These are phyloP conservation scores for Amesomyces nigricolor DNA, from an alignment of 2,329 filamentous ascomycete species.

Conservation along the genomic window DNA sequence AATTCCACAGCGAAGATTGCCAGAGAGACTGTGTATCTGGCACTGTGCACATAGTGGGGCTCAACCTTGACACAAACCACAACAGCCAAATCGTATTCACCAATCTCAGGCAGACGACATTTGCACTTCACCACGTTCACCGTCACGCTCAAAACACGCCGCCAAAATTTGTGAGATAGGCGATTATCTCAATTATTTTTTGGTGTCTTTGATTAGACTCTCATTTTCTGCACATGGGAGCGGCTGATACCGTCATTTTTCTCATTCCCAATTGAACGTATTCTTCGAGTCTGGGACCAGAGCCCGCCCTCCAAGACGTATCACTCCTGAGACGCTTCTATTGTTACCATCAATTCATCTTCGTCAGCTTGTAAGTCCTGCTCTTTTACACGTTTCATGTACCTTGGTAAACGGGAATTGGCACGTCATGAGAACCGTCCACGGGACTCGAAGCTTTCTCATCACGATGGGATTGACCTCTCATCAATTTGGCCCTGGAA, in stretches of 20 bases:
- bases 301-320: too few species aligned
- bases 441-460: too few species aligned
- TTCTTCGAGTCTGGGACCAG: too few species aligned
- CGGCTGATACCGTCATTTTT: background rate
- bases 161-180: background rate
- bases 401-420: background rate
- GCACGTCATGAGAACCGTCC: too few species aligned
- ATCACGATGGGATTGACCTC: too few species aligned
- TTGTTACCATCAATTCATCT: background rate
- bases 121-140: conserved; percentile 10
- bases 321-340: too few species aligned
- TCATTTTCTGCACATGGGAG: background rate
- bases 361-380: background rate
- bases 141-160: background rate
- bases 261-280: background rate
- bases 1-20: background rate
- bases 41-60: conserved; percentile 4
- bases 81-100: conserved; percentile 13
- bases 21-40: background rate
- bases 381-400: background rate
- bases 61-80: background rate
- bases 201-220: background rate
- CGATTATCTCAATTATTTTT: background rate
- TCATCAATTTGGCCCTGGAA: background rate
- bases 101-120: conserved; percentile 15